These are phyloP conservation scores for Torulaspora gathmanii DNA, from an alignment of 805 yeast species.

Conservation along the genomic window DNA sequence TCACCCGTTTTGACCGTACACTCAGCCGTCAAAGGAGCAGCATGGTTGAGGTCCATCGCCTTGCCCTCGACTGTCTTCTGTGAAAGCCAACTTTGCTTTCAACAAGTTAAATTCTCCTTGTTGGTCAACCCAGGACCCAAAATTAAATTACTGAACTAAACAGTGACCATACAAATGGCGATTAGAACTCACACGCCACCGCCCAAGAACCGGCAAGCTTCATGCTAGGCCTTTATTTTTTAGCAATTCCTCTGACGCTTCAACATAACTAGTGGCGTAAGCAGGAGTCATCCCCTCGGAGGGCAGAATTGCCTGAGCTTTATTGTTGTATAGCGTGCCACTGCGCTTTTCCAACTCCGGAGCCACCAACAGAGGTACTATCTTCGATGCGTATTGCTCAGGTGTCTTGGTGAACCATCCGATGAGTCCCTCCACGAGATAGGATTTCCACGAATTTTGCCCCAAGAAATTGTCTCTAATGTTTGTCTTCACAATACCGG, in stretches of 20 bases:
- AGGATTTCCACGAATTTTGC: slow-evolving; percentile 24
- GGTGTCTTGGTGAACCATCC: slow-evolving; percentile 35
- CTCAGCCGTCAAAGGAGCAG: slow-evolving; percentile 9
- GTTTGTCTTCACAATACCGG: slow-evolving; percentile 38
- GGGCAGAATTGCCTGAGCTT: slow-evolving; percentile 27
- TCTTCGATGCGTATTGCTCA: slow-evolving; percentile 33
- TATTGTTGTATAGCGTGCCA: slow-evolving; percentile 34
- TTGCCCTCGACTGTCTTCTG: slow-evolving; percentile 12
- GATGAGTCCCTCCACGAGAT: slow-evolving; percentile 29
- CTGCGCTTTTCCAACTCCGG: slow-evolving; percentile 29
- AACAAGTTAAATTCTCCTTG: not conserved
- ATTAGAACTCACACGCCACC: no score
- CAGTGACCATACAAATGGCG: no score
- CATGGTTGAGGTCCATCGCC: slow-evolving; percentile 13
- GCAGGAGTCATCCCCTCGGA: slow-evolving; percentile 32
- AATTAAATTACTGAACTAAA: no score
- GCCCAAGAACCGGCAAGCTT: not conserved
- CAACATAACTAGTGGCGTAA: slow-evolving; percentile 30
- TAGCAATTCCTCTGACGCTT: slow-evolving; percentile 26
- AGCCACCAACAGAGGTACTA: slow-evolving; percentile 34
- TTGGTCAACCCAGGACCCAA: no score
- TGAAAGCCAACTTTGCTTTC: not conserved
- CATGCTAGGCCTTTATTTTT: slow-evolving; percentile 13
- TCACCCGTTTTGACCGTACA: slow-evolving; percentile 5
- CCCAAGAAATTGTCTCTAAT: slow-evolving; percentile 38